Base-by-base conservation (phyloP, 192 early-diverging fungal species). In the Coemansia asiatica region DNA sequence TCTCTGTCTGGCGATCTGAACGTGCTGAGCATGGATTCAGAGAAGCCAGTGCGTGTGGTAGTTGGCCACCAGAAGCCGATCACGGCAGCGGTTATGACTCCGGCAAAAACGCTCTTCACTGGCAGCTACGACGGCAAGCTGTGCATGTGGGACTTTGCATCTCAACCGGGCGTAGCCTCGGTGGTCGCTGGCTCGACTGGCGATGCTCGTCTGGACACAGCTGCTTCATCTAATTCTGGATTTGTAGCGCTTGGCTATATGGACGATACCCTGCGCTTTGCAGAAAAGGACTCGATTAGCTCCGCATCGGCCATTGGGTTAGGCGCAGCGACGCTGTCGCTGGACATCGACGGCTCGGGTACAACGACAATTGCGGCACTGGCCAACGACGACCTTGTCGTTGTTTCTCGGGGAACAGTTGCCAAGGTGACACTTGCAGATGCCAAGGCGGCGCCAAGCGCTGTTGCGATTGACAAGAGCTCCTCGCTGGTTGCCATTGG, bases 51-150 rank as follows among this genome's bases (percentile, higher is more conserved):
- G 26, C 56, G 48, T 15, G 67, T 64, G 22, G 55, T 83, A 16
- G 67, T 88, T 72, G 95, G 95, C 12, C 94, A 95, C 72, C 87
- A 88, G 75, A 89, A 90, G 68, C 86, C 87, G 10, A 94, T 96
- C 54, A 96, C 94, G 0, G 75, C 75, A 0, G 72, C 74, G 9
- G 90, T 90, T 4, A 69, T 96, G 27, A 81, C 90, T 2, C 70
- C 83, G 0, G 66, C 71, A 6, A 70, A 82, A 21, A 89, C 87
- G 1, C 77, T 98, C 33, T 91, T 85, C 73, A 92, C 93, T 12
- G 96, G 92, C 40, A 91, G 89, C 60, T 96, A 96, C 72, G 96
- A 98, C 71, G 96, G 96, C 8, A 85, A 87, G n/a, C 85, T 95
- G n/a, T 87, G 86, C 73, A 60, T 78, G 0, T 96, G 95, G 95